Evolutionary conservation across 768 basidiomycete genomes (phyloP).

Genomic region (Agaricus sinodeliciosus): DNA sequence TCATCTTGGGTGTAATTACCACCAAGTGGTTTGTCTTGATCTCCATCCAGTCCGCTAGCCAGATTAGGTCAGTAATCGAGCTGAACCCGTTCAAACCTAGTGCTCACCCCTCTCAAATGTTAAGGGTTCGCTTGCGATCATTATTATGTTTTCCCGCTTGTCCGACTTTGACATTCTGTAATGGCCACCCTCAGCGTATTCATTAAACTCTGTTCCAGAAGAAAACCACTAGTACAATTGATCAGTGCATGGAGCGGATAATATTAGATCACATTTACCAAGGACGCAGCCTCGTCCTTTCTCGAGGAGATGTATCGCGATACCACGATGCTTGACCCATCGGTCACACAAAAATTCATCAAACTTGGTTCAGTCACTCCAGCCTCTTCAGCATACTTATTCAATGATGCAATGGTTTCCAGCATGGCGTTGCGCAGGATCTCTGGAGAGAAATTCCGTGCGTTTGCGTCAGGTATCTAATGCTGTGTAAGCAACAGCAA

Average conservation of each 20-base stretch:
- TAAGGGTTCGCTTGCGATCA: constrained; percentile 91
- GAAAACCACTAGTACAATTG: constrained; percentile 70
- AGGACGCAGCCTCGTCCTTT: constrained; percentile 86
- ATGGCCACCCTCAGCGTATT: constrained; percentile 82
- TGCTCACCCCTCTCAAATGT: constrained; percentile 87
- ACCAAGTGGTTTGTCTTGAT: constrained; percentile 96
- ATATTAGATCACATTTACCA: constrained; percentile 38
- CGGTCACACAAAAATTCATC: constrained; percentile 95
- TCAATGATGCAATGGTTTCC: constrained; percentile 77
- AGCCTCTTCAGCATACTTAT: constrained; percentile 65
- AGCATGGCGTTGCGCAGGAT: constrained; percentile 81
- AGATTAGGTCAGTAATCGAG: not conserved
- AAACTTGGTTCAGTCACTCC: constrained; percentile 80
- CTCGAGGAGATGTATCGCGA: constrained; percentile 93
- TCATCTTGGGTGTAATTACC: constrained; percentile 94
- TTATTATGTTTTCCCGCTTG: constrained; percentile 93
- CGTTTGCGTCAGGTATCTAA: constrained; percentile 77
- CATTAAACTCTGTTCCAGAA: constrained; percentile 90
- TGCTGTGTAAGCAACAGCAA: constrained; percentile 3
- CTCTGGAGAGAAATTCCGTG: constrained; percentile 64
- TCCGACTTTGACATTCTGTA: constrained; percentile 95
- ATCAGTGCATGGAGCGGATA: not conserved
- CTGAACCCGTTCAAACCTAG: too few species aligned
- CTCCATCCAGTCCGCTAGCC: constrained; percentile 94
- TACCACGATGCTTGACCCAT: constrained; percentile 89